Base-by-base conservation (phyloP, 495 filamentous ascomycete genomes). In the Terfezia claveryi region DNA sequence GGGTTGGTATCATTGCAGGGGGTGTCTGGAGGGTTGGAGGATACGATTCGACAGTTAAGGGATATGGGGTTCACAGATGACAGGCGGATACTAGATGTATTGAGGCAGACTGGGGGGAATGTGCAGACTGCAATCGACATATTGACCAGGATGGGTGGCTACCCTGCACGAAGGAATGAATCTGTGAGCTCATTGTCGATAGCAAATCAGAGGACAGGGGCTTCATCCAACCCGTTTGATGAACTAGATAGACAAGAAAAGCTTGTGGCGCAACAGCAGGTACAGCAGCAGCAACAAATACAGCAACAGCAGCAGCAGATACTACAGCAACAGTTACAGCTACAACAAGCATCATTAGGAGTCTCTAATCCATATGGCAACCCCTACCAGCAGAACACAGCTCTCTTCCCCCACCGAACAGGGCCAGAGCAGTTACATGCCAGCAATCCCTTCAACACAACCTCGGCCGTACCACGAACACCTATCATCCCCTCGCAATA, bases 51-150 rank as follows among this genome's bases (percentile, higher is more conserved):
- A 9, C 79, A 76, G 14, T 70, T 98, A 53, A 75, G 78, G 51
- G 86, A 94, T 54, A 94, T 96, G 91, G 91, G 91, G 1, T 98
- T 98, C 62, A 73, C 66, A 37, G 86, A 98, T 64, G 82, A 89
- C 38, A 80, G 79, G 57, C 76, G 82, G 50, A 96, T 92, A 59
- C 69, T 77, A 11, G 78, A 80, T 54, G 80, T 94, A 23, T 68
- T 98, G 27, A 83, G 84, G 56, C 81, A 82, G 10, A 71, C 87
- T 8, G 74, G 79, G 56, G 91, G 92, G 2, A 87, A 92, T 61
- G 59, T 98, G 44, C 83, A 93, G 55, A 82, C 80, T 62, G 74
- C 87, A 0, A 76, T 94, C 36, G 89, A 95, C 66, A 79, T 87
- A 14, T 65, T 98, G 62, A 73, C 85, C 10, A 74, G 85, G 62